Base-by-base conservation (phyloP, 768 basidiomycete genomes). In the Kwoniella sp. region DNA sequence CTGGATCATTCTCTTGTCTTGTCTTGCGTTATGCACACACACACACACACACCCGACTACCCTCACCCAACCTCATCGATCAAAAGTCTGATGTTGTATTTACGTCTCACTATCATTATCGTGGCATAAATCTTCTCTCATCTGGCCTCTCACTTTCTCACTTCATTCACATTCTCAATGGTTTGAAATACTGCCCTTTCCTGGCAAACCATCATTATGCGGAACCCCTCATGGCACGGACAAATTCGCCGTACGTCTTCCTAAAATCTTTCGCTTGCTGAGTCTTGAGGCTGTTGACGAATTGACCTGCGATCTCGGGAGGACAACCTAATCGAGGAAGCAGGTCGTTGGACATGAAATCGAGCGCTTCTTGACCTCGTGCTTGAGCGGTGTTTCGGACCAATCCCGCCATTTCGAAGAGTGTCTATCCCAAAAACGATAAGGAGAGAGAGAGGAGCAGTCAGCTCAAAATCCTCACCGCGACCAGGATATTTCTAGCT, bases 291-390 rank as follows among this genome's bases (percentile, higher is more conserved):
- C 68, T 68, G 19, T 63, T 58, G 36, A 81, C 55, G 27, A 96
- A 91, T 68, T 93, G 89, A 48, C 87, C 66, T 2, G 90, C 88
- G 26, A 85, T 87, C 48, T 89, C 87, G 22, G 84, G 80, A 30
- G 96, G 93, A 86, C 92, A 93, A 66, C 88, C 86, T 81, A 95
- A 87, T 9, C 91, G 87, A 1, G 96, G 94, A 21, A 99, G 85
- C 80, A 91, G 92, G 27, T 87, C 85, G 55, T 83, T 83, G 13
- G 88, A 80, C 72, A 99, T 86, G 80, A 88, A 95, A 57, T 88
- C 85, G 76, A 89, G 86, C 0, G 89, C 89, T 82, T 98, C 95
- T 54, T 85, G 80, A 0, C 90, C 90, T 67, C 96, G 83, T 13
- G 86, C 87, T 76, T 86, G 88, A 68, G 86, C 85, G 8, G 95